Evolutionary conservation across 768 basidiomycete species (phyloP).

Genomic region (Pleurotus djamor): DNA sequence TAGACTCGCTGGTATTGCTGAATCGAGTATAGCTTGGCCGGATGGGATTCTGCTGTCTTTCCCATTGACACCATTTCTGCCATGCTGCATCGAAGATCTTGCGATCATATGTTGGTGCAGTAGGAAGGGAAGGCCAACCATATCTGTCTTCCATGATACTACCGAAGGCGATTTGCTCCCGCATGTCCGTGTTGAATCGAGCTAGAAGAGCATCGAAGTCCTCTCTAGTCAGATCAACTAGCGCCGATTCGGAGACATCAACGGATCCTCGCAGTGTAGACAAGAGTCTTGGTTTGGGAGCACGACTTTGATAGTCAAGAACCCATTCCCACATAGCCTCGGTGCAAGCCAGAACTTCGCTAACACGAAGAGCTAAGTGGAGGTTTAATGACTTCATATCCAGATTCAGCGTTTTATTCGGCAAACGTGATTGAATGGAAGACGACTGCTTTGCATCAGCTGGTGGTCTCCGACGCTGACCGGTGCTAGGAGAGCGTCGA

Average conservation of each 20-base stretch:
- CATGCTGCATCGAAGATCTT: constrained; percentile 58
- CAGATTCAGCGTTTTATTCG: constrained; percentile 50
- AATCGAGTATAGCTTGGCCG: constrained; percentile 6
- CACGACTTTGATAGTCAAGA: constrained; percentile 39
- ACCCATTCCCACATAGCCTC: constrained; percentile 86
- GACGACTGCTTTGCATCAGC: neutral
- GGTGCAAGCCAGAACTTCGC: constrained; percentile 67
- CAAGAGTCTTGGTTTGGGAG: constrained; percentile 5
- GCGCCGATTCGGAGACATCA: constrained; percentile 16
- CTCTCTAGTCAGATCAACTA: constrained; percentile 51
- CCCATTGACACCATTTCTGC: constrained; percentile 53
- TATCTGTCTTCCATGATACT: constrained; percentile 45
- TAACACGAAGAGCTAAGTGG: constrained; percentile 57
- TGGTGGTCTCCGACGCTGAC: neutral
- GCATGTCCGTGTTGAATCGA: constrained; percentile 68
- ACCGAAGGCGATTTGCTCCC: constrained; percentile 50
- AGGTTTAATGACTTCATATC: constrained; percentile 60
- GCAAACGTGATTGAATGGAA: constrained; percentile 33
- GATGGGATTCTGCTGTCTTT: constrained; percentile 26
- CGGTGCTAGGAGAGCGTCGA: neutral
- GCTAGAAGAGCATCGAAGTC: constrained; percentile 60
- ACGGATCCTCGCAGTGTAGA: constrained; percentile 5
- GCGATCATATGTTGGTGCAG: constrained; percentile 44
- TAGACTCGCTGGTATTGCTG: neutral
- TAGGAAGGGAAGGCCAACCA: constrained; percentile 40